Conservation (phyloP, 2,329 filamentous ascomycete species). For the Xylariaceae sp. region DNA sequence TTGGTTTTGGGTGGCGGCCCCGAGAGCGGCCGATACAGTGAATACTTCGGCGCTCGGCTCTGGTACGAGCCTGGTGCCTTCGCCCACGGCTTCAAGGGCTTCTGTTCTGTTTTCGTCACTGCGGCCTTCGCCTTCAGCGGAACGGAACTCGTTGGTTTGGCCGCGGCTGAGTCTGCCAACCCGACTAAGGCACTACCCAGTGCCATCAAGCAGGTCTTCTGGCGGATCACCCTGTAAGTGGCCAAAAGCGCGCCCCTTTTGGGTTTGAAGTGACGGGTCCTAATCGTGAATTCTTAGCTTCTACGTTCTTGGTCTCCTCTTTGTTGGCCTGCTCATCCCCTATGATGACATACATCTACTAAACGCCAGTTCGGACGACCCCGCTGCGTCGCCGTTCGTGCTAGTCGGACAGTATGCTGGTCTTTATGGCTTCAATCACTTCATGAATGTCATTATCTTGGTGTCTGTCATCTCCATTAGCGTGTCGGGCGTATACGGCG, state of each 20-base stretch:
- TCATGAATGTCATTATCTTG: constrained; percentile 66
- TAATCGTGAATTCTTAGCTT: constrained; percentile 43
- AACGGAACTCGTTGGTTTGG: constrained; percentile 76
- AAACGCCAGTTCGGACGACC: constrained; percentile 52
- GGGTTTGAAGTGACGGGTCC: not conserved
- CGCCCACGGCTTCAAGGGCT: constrained; percentile 75
- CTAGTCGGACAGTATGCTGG: constrained; percentile 61
- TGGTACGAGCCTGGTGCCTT: constrained; percentile 64
- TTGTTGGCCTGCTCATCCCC: constrained; percentile 57
- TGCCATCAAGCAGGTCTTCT: constrained; percentile 80
- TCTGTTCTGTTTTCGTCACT: constrained; percentile 74
- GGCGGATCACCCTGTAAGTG: constrained; percentile 57
- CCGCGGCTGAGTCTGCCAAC: constrained; percentile 73
- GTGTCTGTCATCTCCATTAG: constrained; percentile 65
- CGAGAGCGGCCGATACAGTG: constrained; percentile 48
- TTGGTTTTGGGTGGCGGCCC: constrained; percentile 67
- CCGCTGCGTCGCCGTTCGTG: constrained; percentile 61
- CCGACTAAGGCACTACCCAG: constrained; percentile 76
- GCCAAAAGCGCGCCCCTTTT: not conserved
- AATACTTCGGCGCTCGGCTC: constrained; percentile 57
- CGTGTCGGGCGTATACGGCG: constrained; percentile 64
- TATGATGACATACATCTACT: constrained; percentile 55
- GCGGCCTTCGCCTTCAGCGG: constrained; percentile 76
- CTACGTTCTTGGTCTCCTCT: constrained; percentile 59
- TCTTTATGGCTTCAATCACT: constrained; percentile 56